Base-by-base conservation (phyloP, 2,329 filamentous ascomycete species). In the Aureobasidium pullulans region DNA sequence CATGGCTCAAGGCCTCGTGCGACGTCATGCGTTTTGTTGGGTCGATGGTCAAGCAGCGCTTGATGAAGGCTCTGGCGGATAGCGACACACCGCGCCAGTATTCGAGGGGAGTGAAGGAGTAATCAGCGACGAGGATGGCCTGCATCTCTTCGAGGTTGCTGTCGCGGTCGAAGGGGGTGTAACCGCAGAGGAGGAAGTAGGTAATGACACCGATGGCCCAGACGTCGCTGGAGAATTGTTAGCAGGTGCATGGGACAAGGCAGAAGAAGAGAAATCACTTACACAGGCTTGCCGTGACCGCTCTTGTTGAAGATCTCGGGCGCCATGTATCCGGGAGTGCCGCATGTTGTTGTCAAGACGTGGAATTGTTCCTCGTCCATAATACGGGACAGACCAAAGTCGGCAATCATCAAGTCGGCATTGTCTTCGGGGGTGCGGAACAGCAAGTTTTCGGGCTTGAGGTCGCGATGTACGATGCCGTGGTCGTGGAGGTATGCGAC, bases 341-440 rank as follows among this genome's bases (percentile, higher is more conserved):
- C 94, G 72, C 94, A 99, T 1, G 94, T 99, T 0, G 94, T 99
- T 10, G 94, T 99, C 63, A 99, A 78, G 32, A 97, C 93, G 71
- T 97, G 94, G 74, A 97, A 97, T 71, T 96, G 90, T 75, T 96
- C 91, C 75, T 97, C 94, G 70, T 99, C 94, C 93, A 99, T 97
- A 75, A 99, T 96, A 61, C 94, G 85, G 29, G 88, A 94, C 52
- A 99, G 79, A 9, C 94, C 94, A 73, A 99, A 99, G 72, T 99
- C 94, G 63, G 94, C 94, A 71, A 99, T 99, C 61, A 99, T 79
- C 32, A 99, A 82, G 75, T 99, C 94, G 49, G 94, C 91, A 69
- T 97, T 97, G 73, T 99, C 94, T 74, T 99, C 94, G 32, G 94
- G 94, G 0, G 94, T 97, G 66, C 94, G 85, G 78, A 99, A 99